Evolutionary conservation across 2,329 filamentous ascomycete genomes (phyloP).

Genomic region (Chalara sp.): DNA sequence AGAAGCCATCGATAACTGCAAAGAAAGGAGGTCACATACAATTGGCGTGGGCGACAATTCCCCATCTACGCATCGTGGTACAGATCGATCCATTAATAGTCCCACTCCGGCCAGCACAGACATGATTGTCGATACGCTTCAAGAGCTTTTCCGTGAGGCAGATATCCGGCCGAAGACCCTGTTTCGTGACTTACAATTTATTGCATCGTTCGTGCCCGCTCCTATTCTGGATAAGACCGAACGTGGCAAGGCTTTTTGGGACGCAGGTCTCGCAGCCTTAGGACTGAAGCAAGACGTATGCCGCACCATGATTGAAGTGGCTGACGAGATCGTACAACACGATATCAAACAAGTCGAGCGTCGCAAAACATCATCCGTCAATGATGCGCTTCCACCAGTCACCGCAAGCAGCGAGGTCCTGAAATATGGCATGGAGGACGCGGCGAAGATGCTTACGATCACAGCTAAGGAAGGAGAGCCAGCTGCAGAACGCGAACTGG

Average conservation of each 20-base stretch:
- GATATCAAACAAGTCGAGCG: constrained; percentile 44
- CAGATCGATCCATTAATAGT: constrained; percentile 71
- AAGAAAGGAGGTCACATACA: constrained; percentile 58
- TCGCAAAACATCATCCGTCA: constrained; percentile 35
- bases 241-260: constrained; percentile 69
- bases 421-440: constrained; percentile 69
- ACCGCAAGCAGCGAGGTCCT: constrained; percentile 36
- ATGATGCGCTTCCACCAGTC: constrained; percentile 12
- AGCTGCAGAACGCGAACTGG: constrained; percentile 85
- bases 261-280: constrained; percentile 82
- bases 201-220: constrained; percentile 58
- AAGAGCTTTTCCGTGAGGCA: constrained; percentile 59
- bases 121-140: constrained; percentile 58
- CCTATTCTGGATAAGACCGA: constrained; percentile 55
- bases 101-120: constrained; percentile 31
- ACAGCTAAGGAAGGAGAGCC: constrained; percentile 88
- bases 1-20: constrained; percentile 63
- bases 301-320: constrained; percentile 60
- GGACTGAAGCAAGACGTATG: constrained; percentile 78
- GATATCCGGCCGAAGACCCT: constrained; percentile 70
- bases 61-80: constrained; percentile 59
- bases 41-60: constrained; percentile 46
- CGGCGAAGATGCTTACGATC: constrained; percentile 84
- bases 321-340: constrained; percentile 60
- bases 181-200: constrained; percentile 75